A percentile compares a stretch with the other conserved stretches of the same genome.
phyloP scores from a whole-genome alignment of 2,329 filamentous ascomycete species.

The Samsoniella hepiali region DNA sequence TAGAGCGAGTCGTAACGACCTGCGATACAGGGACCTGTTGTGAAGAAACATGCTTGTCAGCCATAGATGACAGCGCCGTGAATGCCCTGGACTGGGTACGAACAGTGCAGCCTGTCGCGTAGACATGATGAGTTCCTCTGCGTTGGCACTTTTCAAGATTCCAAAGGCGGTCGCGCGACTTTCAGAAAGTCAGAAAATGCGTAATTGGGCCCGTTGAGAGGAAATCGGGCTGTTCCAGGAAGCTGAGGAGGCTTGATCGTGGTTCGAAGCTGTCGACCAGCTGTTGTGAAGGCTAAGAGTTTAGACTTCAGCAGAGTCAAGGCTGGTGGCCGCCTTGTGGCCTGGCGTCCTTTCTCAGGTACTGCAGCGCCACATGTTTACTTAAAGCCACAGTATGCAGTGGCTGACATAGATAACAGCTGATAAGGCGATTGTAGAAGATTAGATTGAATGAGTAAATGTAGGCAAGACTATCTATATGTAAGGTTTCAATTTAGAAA shows the following conservation, averaged over 20 bases:
- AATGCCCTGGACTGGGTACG: conserved; percentile 28
- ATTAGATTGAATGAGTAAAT: neutral
- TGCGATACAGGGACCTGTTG: conserved; percentile 75
- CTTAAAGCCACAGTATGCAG: neutral
- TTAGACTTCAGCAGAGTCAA: neutral
- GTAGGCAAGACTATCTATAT: neutral
- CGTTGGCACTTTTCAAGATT: neutral
- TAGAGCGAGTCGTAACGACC: conserved; percentile 85
- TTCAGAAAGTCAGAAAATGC: too few species aligned
- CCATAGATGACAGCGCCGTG: neutral
- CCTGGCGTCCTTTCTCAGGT: conserved; percentile 2
- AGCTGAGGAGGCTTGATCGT: neutral
- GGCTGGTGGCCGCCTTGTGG: conserved; percentile 1
- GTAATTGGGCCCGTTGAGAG: neutral
- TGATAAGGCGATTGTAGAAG: neutral
- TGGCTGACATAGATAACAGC: neutral
- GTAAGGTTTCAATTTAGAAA: neutral
- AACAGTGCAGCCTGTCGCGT: conserved; percentile 50
- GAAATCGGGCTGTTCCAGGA: neutral
- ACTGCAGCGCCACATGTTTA: too few species aligned
- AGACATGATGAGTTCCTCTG: conserved; percentile 33
- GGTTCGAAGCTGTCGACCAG: neutral
- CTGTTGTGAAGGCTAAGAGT: neutral
- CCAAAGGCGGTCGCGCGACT: neutral
- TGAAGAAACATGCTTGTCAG: neutral